Conservation (phyloP, 2,329 filamentous ascomycete genomes). For the Fusarium nisikadoi region DNA sequence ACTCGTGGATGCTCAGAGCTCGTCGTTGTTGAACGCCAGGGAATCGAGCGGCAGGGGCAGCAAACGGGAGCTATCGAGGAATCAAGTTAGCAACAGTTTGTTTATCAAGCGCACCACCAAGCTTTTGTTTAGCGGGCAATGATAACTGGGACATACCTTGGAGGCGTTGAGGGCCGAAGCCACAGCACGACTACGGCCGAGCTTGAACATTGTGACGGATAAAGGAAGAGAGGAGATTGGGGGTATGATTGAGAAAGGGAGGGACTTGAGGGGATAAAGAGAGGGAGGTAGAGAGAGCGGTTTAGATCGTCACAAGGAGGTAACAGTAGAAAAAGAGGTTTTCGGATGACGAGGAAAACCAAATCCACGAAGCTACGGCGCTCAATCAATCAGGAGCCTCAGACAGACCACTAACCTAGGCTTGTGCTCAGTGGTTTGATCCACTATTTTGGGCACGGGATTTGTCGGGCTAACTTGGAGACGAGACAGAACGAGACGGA, state of each 20-base stretch:
- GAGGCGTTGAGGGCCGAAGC: constrained; percentile 81
- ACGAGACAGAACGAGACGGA: not conserved
- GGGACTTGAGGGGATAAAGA: constrained; percentile 12
- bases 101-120: constrained; percentile 10
- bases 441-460: constrained; percentile 41
- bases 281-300: not conserved
- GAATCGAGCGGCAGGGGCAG: constrained; percentile 63
- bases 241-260: not conserved
- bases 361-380: constrained; percentile 34
- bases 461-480: constrained; percentile 40
- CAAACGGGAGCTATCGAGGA: constrained; percentile 44
- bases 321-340: constrained; percentile 34
- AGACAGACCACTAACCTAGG: constrained; percentile 28
- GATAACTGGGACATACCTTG: constrained; percentile 66
- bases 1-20: constrained; percentile 97
- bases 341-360: constrained; percentile 39
- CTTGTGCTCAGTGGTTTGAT: constrained; percentile 17
- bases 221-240: constrained; percentile 44
- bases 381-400: constrained; percentile 34
- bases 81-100: constrained; percentile 22
- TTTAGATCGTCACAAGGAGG: constrained; percentile 15
- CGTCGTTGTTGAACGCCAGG: constrained; percentile 83
- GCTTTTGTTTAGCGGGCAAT: constrained; percentile 5
- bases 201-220: constrained; percentile 77
- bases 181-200: constrained; percentile 84